Evolutionary conservation across 768 basidiomycete species (phyloP).

Genomic region (Nevesoporus exiguus): DNA sequence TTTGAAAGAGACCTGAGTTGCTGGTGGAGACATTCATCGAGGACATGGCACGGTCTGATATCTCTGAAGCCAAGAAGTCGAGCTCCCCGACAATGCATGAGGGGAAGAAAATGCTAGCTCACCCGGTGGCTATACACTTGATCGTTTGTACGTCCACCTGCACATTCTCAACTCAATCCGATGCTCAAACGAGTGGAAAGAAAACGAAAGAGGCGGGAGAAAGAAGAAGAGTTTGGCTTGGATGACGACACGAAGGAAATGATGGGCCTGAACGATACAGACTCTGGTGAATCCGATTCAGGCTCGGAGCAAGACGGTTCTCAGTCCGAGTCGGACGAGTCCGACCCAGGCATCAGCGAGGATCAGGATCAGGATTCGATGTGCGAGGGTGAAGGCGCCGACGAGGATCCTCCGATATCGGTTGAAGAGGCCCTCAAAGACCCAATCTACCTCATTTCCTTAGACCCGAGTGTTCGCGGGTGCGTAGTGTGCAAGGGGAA

Average conservation of each 20-base stretch:
- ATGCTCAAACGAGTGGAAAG: conserved; percentile 85
- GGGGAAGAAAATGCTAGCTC: conserved; percentile 20
- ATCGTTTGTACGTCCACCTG: not conserved
- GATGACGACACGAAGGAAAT: conserved; percentile 62
- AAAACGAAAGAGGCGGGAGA: conserved; percentile 53
- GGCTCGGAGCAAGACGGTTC: conserved; percentile 37
- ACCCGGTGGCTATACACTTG: conserved; percentile 25
- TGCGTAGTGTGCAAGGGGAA: conserved; percentile 75
- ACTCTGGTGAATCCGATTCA: conserved; percentile 66
- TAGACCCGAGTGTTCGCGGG: conserved; percentile 51
- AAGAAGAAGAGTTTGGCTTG: conserved; percentile 62
- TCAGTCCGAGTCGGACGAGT: conserved; percentile 28
- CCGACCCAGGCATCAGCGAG: conserved; percentile 18
- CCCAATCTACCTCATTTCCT: conserved; percentile 58
- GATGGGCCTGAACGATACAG: conserved; percentile 68
- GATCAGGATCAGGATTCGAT: conserved; percentile 28
- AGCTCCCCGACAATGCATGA: conserved; percentile 28
- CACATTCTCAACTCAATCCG: not conserved
- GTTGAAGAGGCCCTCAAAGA: conserved; percentile 59
- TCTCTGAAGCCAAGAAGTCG: conserved; percentile 19
- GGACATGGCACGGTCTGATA: conserved; percentile 11
- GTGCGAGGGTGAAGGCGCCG: conserved; percentile 21
- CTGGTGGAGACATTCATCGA: conserved; percentile 7
- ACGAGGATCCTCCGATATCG: conserved; percentile 45
- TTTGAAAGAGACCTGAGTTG: not conserved